Base-by-base conservation (phyloP, 2,329 filamentous ascomycete species). In the Fusarium stilboides region DNA sequence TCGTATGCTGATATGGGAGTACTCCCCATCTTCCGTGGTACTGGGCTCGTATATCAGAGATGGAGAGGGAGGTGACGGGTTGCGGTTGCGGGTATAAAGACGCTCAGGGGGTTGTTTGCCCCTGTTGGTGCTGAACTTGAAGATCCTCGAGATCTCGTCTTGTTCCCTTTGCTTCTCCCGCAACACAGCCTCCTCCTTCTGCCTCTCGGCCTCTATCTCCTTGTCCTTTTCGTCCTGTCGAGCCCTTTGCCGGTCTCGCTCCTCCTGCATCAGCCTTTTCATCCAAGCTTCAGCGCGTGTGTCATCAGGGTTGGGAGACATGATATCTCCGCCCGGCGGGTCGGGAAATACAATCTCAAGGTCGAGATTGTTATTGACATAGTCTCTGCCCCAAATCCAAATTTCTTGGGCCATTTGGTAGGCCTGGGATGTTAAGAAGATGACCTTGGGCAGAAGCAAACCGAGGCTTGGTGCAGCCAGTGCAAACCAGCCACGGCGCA, bases 201-300 rank as follows among this genome's bases (percentile, higher is more conserved):
- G 42, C 14, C 19, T 39, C 26, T 69, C 33, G 12, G 36, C 42
- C 42, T 52, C 47, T 8, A 15, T 14, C 10, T 15, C n/a, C 24
- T 37, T 50, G 15, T 40, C 28, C 33, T 43, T 28, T 20, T 60
- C 65, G 9, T 53, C 42, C 26, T 20, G 26, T 34, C 28, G 36
- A 26, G 58, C 33, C n/a, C 43, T 34, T 43, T 45, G 46, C 9
- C 26, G 34, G 19, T 44, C 49, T 12, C 19, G 28, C 5, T 51
- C 49, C 53, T 68, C 57, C 9, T 53, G 17, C 28, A 54, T 39
- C 22, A 64, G 39, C 49, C 24, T 40, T 31, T 49, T 59, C 40
- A 64, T 51, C 47, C 51, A 59, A 19, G 14, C 37, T 31, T 70
- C 66, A n/a, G 57, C 53, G 10, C 53, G 37, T 24, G 66, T 51